Base-by-base conservation (phyloP, 2,329 filamentous ascomycete genomes). In the Sclerotinia glacialis region DNA sequence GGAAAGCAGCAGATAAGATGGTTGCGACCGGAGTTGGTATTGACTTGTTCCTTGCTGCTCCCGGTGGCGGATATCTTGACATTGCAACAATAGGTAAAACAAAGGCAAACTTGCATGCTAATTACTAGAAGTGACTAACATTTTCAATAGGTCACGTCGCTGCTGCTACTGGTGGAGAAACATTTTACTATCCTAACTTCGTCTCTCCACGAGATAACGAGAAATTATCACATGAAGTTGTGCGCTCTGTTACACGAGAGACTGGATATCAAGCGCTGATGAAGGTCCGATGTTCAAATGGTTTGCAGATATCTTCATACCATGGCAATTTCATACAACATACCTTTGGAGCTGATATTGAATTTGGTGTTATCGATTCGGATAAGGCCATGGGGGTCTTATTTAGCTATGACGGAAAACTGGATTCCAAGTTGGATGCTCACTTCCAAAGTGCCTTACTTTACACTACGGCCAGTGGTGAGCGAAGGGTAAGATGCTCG, bases 221-320 rank as follows among this genome's bases (percentile, higher is more conserved):
- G 66, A 96, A 94, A 80, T 80, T 99, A 49, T 89, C 89, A 2
- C 85, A 89, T 58, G 95, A 99, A 79, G 87, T 99, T 70, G 86
- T 88, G 71, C 94, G 97, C 75, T 88, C 91, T 0, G 87, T 97
- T 40, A 93, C 88, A 3, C 85, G 95, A 69, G 93, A 97, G 77
- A 97, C 94, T 56, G 95, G 95, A 28, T 98, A 92, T 80, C 94
- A 97, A 78, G 93, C 93, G 26, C 82, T 99, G 72, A 96, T 99
- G 92, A 99, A 99, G 82, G 94, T 99, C 67, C 90, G 95, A 69
- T 99, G 95, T 80, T 97, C 93, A 23, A 99, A 97, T 74, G 95
- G 95, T 23, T 83, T 99, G 63, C 95, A 99, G 77, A 90, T 99
- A 21, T 88, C 92, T 21, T 86, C 87, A n/a, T 99, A 99, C 76